Percentiles rank a stretch among this genome's conserved stretches.
These are phyloP conservation scores for Phanerodontia chrysosporium DNA, from an alignment of 768 basidiomycete genomes.

Conservation along the genomic window DNA sequence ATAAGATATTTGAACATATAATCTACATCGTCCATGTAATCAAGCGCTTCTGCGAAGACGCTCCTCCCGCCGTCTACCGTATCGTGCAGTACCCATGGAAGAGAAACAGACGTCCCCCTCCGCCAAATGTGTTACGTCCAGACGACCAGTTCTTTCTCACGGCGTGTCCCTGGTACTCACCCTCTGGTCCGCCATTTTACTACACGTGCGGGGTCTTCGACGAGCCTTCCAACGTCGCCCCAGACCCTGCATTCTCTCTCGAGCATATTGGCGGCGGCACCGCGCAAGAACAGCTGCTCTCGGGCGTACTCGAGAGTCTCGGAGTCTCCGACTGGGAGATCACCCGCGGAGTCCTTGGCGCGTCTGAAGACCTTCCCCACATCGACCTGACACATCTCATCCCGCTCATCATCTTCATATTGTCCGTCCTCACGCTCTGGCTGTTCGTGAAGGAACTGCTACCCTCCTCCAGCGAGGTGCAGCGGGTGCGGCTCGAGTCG, in stretches of 20 bases:
- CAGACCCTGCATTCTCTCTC: background rate
- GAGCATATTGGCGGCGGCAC: background rate
- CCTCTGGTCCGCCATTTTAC: background rate
- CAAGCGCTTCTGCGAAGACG: no score
- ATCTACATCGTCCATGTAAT: no score
- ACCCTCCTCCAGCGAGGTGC: background rate
- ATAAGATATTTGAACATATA: no score
- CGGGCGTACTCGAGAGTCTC: background rate
- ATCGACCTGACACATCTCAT: background rate
- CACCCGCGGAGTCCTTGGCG: background rate
- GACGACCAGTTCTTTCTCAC: no score
- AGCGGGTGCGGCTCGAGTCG: background rate
- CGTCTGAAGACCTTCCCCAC: background rate
- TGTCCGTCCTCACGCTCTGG: background rate
- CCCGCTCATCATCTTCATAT: background rate
- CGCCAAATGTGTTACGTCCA: no score
- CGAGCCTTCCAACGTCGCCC: background rate
- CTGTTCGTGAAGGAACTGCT: background rate
- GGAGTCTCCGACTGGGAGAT: background rate
- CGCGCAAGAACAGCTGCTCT: background rate
- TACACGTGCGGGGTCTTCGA: background rate
- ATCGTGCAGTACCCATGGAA: no score
- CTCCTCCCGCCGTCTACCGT: no score
- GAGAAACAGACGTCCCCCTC: no score
- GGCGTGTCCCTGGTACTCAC: no score